Evolutionary conservation across 176 grass and related monocot genomes (phyloP).

Genomic region (sorghum (Sorghum bicolor)): Sorghum_bicolor_NCBIv3 NC_012879.2:5411001-5411500

Average conservation of each 20-base stretch:
- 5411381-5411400: neutral
- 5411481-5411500: neutral
- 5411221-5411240: neutral
- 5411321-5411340: neutral
- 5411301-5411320: neutral
- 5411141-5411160: conserved; percentile 32
- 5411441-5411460: neutral
- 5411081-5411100: conserved; percentile 89
- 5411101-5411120: conserved; percentile 82
- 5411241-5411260: neutral
- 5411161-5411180: neutral
- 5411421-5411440: neutral
- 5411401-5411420: neutral
- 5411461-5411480: neutral
- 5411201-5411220: neutral
- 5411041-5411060: conserved; percentile 92
- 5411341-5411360: neutral
- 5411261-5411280: neutral
- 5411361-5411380: neutral
- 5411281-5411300: neutral
- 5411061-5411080: conserved; percentile 94
- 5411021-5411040: conserved; percentile 64
- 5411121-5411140: conserved; percentile 71
- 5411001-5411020: conserved; percentile 95
- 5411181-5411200: neutral